Evolutionary conservation across 371 early-diverging fungal genomes (phyloP), one percentile per base, ranked within the genome.

Genomic region (Mortierella sp.): DNA sequence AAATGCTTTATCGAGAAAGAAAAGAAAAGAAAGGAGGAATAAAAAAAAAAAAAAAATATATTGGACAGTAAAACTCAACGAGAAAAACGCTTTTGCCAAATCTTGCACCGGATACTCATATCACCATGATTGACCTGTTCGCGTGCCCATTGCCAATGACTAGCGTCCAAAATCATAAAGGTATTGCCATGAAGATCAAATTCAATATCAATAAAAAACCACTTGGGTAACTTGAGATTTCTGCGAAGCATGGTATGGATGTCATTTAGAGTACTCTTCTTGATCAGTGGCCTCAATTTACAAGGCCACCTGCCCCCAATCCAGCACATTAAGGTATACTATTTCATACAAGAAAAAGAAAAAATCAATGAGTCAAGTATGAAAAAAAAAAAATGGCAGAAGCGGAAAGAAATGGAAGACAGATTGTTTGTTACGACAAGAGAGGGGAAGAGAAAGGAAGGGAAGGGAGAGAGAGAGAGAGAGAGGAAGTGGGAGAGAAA

Each of bases 291-390:
- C 11, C 62, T 45, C 50, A 68, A 50, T 30, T 57, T 62, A 43
- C 69, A 68, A 16, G 69, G 69, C 62, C 69, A 68, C 12, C 62
- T 56, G 19, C 69, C 69, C 47, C 62, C 69, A 25, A 68, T 62
- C 69, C 62, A 68, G 50, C 69, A 68, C 69, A 62, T 68, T 18
- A 68, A 44, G 7, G 69, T 68, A 46, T 62, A 68, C 69, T 68
- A 60, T 7, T n/a, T 4, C 11, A 19, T 56, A 5, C 11, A 30
- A 19, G 18, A 18, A 21, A 18, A 21, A 25, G 48, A 16, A 25
- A 37, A 25, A n/a, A 23, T 11, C 23, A 7, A n/a, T 47, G n/a
- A 25, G 30, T 14, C 11, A 7, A 62, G 29, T 58, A 47, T 15
- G 21, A 19, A 12, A 15, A 9, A 14, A 15, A 26, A 46, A 2